Evolutionary conservation across 2,329 filamentous ascomycete species (phyloP), one percentile per base, ranked within the genome.

Genomic region (Alternaria alternata): DNA sequence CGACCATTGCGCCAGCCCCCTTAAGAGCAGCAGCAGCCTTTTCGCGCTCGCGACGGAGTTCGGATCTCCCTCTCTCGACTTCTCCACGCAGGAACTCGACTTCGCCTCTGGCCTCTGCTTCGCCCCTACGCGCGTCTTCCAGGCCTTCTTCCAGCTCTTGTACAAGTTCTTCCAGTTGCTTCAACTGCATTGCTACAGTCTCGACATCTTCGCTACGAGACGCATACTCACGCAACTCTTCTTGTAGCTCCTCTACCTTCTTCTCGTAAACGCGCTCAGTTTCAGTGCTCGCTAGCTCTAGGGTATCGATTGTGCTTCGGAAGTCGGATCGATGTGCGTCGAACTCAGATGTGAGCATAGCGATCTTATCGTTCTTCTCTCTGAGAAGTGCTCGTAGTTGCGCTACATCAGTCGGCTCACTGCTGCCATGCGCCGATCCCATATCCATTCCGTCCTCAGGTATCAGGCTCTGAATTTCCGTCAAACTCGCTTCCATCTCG

Each of bases 281-380:
- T 81, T 99, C 95, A 0, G 93, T 91, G 74, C 93, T 96, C 3
- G 95, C 96, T 82, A 98, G 87, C 78, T 99, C 95, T 51, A 99
- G 84, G 0, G 94, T 97, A 80, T 99, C 95, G 63, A 99, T 95
- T 18, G 95, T 99, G 78, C 92, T 97, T 67, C 95, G 86, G 80
- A 99, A 99, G 78, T 99, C 95, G 18, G 95, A 94, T 59, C 95
- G 87, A 76, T 99, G 94, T 9, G 91, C 88, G 75, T 99, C 95
- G 71, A 99, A 99, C 75, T 99, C 95, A 8, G 92, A 88, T 0
- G 94, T 98, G 68, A 99, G 86, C 84, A 94, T 89, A 26, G 91
- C 89, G 67, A 99, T 97, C 82, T 94, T 97, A 59, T 99, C 95
- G 72, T 97, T 97, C 85, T 96, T 97, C 80, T 99, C 95, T 24